Evolutionary conservation across 169 alveolate genomes (phyloP).

Genomic region (Prorocentrum cordatum): DNA sequence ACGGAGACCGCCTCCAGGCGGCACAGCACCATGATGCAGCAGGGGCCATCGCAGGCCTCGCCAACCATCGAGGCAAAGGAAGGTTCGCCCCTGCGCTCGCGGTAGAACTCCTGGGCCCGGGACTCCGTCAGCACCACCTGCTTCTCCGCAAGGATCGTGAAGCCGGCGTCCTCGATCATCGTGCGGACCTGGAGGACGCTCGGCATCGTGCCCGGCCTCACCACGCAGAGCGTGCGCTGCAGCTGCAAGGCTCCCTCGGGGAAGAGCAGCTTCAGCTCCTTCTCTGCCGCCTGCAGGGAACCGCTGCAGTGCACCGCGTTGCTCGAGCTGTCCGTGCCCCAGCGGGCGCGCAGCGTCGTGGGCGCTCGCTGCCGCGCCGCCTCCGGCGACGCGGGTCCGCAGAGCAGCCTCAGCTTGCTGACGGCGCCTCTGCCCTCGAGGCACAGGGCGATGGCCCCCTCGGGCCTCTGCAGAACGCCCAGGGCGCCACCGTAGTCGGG

Average conservation of each 20-base stretch:
- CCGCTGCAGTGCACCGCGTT: conserved; percentile 10
- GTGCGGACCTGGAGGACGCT: not conserved
- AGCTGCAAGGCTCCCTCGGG: conserved; percentile 26
- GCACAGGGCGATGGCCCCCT: conserved; percentile 36
- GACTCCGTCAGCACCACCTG: conserved; percentile 25
- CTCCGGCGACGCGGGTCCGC: conserved; percentile 19
- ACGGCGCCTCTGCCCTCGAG: conserved; percentile 33
- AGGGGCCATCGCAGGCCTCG: conserved; percentile 37
- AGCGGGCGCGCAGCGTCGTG: conserved; percentile 34
- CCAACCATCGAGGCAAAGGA: conserved; percentile 8
- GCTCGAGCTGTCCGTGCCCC: conserved; percentile 64
- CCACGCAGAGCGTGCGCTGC: conserved; percentile 29
- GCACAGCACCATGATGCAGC: conserved; percentile 38
- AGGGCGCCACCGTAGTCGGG: too few relatives aligned
- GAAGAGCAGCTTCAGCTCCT: conserved; percentile 8
- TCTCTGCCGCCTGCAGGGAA: conserved; percentile 19
- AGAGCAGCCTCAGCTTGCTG: conserved; percentile 10
- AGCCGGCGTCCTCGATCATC: conserved; percentile 29
- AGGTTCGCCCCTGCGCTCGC: not conserved
- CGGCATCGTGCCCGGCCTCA: conserved; percentile 38
- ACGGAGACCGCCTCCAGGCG: conserved; percentile 42
- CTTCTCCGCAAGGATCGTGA: conserved; percentile 41
- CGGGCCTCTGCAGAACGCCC: too few relatives aligned
- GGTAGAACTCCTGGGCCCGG: conserved; percentile 43
- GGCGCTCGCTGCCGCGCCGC: conserved; percentile 36